Evolutionary conservation across 2,329 filamentous ascomycete genomes (phyloP).

Genomic region (Zymoseptoria ardabiliae): DNA sequence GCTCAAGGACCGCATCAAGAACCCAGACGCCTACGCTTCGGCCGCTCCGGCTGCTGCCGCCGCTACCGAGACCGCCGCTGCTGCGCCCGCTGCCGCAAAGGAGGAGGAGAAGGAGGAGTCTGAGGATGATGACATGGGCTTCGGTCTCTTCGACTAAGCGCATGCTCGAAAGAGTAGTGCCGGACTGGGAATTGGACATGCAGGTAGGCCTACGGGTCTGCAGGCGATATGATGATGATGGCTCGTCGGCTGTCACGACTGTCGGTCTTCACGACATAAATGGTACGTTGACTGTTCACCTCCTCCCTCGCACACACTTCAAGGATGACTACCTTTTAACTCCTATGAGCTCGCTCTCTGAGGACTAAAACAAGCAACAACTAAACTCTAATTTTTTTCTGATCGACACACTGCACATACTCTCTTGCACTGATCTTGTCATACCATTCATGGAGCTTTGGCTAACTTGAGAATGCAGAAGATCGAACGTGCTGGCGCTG

Average conservation of each 20-base stretch:
- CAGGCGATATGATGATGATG: slow-evolving; percentile 1
- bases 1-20: slow-evolving; percentile 99
- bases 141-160: slow-evolving; percentile 49
- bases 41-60: slow-evolving; percentile 65
- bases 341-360: slow-evolving; percentile 46
- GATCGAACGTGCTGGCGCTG: neutral
- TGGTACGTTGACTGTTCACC: slow-evolving; percentile 31
- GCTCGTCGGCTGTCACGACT: slow-evolving; percentile 9
- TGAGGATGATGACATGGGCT: slow-evolving; percentile 49
- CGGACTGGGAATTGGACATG: neutral
- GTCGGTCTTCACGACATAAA: slow-evolving; percentile 1
- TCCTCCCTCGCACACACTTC: slow-evolving; percentile 18
- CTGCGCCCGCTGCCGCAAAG: slow-evolving; percentile 45
- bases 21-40: slow-evolving; percentile 91
- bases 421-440: neutral
- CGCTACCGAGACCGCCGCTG: slow-evolving; percentile 45
- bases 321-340: slow-evolving; percentile 64
- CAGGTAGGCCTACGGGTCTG: neutral
- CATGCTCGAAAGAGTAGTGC: slow-evolving; percentile 15
- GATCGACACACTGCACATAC: slow-evolving; percentile 32
- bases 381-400: slow-evolving; percentile 69
- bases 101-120: slow-evolving; percentile 57
- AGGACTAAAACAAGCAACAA: slow-evolving; percentile 54
- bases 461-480: neutral
- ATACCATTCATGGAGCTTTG: neutral